Evolutionary conservation across 129 eudicot species (phyloP).

Genomic region (Deinandra increscens): DNA sequence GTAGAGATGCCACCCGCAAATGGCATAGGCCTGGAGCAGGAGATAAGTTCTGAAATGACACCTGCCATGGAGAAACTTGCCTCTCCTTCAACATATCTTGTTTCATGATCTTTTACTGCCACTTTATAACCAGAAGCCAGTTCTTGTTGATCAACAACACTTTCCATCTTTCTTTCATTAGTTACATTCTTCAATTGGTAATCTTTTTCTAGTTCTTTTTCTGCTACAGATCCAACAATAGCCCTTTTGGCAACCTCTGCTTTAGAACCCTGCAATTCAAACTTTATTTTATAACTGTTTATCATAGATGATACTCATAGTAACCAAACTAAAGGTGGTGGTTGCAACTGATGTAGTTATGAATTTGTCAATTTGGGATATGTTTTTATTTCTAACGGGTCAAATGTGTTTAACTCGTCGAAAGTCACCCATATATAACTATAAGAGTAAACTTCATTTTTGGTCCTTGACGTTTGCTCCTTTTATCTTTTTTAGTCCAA

Average conservation of each 20-base stretch:
- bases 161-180: slow-evolving; percentile 39
- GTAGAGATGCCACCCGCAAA: slow-evolving; percentile 61
- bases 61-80: slow-evolving; percentile 73
- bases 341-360: neutral
- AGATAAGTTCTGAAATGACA: slow-evolving; percentile 40
- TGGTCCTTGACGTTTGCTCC: too few relatives aligned
- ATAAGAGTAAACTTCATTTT: too few relatives aligned
- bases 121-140: slow-evolving; percentile 7
- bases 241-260: slow-evolving; percentile 11
- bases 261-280: slow-evolving; percentile 38
- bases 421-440: neutral
- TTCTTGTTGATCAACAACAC: slow-evolving; percentile 9
- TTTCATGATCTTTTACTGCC: slow-evolving; percentile 7
- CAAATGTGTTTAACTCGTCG: neutral
- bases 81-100: slow-evolving; percentile 50
- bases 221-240: slow-evolving; percentile 22
- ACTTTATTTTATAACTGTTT: neutral
- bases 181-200: slow-evolving; percentile 6
- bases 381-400: neutral
- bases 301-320: neutral
- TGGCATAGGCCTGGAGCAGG: slow-evolving; percentile 44
- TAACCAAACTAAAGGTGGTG: too few relatives aligned
- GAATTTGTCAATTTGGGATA: neutral
- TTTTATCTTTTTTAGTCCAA: too few relatives aligned
- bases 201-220: slow-evolving; percentile 27